Evolutionary conservation across 768 basidiomycete genomes (phyloP).

Genomic region (Megacollybia marginata): DNA sequence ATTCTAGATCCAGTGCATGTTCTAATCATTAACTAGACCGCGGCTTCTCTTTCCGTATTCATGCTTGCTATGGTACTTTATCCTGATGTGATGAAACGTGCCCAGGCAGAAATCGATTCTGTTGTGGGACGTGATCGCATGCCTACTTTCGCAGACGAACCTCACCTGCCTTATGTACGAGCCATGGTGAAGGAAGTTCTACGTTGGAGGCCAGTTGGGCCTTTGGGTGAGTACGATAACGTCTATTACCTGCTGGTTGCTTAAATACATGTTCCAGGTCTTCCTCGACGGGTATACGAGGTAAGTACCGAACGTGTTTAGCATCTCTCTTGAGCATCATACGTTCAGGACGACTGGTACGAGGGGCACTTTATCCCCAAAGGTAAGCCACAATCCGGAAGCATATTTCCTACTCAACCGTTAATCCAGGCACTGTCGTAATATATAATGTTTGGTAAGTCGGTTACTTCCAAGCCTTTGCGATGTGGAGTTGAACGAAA

Average conservation of each 20-base stretch:
- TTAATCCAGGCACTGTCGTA: background rate
- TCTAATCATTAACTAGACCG: constrained; percentile 4
- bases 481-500: no score
- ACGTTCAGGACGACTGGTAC: background rate
- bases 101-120: constrained; percentile 15
- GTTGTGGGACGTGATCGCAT: constrained; percentile 11
- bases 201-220: constrained; percentile 7
- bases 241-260: background rate
- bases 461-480: background rate
- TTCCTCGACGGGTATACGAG: no score
- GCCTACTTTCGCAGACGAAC: constrained; percentile 10
- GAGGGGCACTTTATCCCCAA: background rate
- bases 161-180: constrained; percentile 9
- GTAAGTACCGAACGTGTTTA: background rate
- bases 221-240: constrained; percentile 7
- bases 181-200: constrained; percentile 10
- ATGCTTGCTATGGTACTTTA: constrained; percentile 15
- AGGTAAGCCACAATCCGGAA: no score
- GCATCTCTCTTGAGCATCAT: background rate
- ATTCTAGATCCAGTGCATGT: background rate
- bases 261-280: background rate
- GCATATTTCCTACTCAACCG: no score
- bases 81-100: constrained; percentile 12
- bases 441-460: background rate
- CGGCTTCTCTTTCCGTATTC: constrained; percentile 10